Percentiles rank a stretch among this genome's conserved stretches.
These are phyloP conservation scores for Tuber microsphaerosporum DNA, from an alignment of 495 filamentous ascomycete genomes.

Conservation along the genomic window DNA sequence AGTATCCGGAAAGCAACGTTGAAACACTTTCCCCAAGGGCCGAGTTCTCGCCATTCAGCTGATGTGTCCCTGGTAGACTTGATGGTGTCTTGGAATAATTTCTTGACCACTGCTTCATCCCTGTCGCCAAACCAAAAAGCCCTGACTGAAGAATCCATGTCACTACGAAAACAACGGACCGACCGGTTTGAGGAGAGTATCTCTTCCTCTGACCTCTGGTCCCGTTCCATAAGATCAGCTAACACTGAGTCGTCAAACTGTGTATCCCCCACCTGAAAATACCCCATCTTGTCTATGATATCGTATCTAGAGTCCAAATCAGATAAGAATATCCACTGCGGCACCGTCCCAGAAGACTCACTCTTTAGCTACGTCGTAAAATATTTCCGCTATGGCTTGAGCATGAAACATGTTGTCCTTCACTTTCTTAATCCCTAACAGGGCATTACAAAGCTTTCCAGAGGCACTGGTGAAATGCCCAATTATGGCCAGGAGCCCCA, in stretches of 20 bases:
- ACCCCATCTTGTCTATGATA: neutral
- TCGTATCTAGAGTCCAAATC: neutral
- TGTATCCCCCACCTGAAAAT: slow-evolving; percentile 4
- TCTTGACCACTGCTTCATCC: neutral
- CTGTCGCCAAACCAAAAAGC: neutral
- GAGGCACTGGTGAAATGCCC: neutral
- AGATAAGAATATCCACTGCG: neutral
- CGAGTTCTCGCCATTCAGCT: neutral
- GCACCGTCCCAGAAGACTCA: neutral
- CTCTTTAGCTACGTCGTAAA: neutral
- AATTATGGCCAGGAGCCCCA: neutral
- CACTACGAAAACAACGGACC: neutral
- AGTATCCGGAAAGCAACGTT: slow-evolving; percentile 1
- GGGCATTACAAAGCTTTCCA: slow-evolving; percentile 1
- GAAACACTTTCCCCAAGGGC: slow-evolving; percentile 1
- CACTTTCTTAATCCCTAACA: neutral
- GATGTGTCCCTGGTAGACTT: slow-evolving; percentile 1
- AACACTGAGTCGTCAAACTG: neutral
- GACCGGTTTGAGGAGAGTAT: neutral
- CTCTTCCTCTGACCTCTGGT: neutral
- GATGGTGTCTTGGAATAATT: neutral
- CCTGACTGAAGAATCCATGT: neutral
- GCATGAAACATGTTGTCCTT: slow-evolving; percentile 5
- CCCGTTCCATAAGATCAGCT: neutral
- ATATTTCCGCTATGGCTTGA: neutral